Evolutionary conservation across 768 basidiomycete genomes (phyloP), one percentile per base, ranked within the genome.

Genomic region (Russula olivacea): DNA sequence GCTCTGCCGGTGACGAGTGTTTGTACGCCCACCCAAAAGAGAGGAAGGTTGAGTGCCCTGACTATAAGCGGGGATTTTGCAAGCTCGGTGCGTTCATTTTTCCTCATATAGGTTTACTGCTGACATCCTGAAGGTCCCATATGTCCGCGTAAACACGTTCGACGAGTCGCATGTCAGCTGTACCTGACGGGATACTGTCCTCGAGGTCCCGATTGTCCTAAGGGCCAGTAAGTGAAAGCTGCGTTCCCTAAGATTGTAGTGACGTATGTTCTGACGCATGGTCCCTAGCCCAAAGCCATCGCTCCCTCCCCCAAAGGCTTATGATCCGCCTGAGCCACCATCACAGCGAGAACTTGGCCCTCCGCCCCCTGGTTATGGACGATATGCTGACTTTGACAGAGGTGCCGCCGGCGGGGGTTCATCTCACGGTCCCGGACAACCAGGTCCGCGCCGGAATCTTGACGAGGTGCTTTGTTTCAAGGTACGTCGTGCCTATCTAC

Each of bases 131-230:
- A 70, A 93, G 94, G 95, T 34, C 93, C 93, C 1, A 76, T 75
- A 21, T 98, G 96, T 72, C 89, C 92, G 4, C 81, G 93, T 55
- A 97, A 96, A 77, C 95, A 98, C 74, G 87, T 96, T 43, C 84
- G 95, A 52, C 84, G 92, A 55, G 91, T 94, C 49, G 85, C 90
- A 14, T 98, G 97, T 73, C 92, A 93, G 68, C 77, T 85, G 15
- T 99, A 96, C 76, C 75, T 98, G 52, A 89, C 91, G 21, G 95
- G 96, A 7, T 92, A 98, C 70, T 99, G 96, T 73, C 93, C 93
- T 11, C 75, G 89, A 60, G 96, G 97, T 1, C 81, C 88, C 32
- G 88, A 94, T 30, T 98, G 96, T 74, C 81, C 87, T 21, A 81
- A 85, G 59, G 92, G 91, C 73, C 94, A 97, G 93, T 95, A 73